Evolutionary conservation across 2,329 filamentous ascomycete species (phyloP).

Genomic region (Chaetothyriales sp.): DNA sequence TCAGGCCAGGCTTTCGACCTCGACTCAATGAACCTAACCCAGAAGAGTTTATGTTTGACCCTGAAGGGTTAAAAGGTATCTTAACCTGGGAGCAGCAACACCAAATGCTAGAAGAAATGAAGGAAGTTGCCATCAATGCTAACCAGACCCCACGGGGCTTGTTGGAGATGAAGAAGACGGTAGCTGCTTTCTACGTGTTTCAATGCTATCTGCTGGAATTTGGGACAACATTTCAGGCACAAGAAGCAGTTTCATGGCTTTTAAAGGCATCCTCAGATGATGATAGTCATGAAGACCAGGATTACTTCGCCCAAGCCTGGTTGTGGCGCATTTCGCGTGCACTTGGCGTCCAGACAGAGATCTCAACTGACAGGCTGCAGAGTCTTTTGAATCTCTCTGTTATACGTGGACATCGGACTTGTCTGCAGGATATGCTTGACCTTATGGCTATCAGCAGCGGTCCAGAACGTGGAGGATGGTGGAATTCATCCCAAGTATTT

Average conservation of each 20-base stretch:
- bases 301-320: slow-evolving; percentile 2
- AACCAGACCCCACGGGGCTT: not conserved
- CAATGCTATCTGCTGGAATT: slow-evolving; percentile 2
- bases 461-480: not conserved
- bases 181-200: slow-evolving; percentile 3
- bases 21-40: not conserved
- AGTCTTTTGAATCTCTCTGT: not conserved
- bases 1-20: slow-evolving; percentile 2
- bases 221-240: not conserved
- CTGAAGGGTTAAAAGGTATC: slow-evolving; percentile 1
- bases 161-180: not conserved
- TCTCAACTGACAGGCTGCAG: not conserved
- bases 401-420: slow-evolving; percentile 1
- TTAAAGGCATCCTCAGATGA: slow-evolving; percentile 1
- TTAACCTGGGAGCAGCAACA: slow-evolving; percentile 1
- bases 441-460: not conserved
- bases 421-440: not conserved
- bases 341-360: not conserved
- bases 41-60: slow-evolving; percentile 3
- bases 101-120: slow-evolving; percentile 2
- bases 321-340: slow-evolving; percentile 1
- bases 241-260: slow-evolving; percentile 1
- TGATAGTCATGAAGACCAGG: slow-evolving; percentile 1
- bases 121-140: not conserved
- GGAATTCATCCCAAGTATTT: slow-evolving; percentile 1